Evolutionary conservation across 148 eudicot species (phyloP), one percentile per base, ranked within the genome.

Genomic region (Polygonum aviculare): DNA sequence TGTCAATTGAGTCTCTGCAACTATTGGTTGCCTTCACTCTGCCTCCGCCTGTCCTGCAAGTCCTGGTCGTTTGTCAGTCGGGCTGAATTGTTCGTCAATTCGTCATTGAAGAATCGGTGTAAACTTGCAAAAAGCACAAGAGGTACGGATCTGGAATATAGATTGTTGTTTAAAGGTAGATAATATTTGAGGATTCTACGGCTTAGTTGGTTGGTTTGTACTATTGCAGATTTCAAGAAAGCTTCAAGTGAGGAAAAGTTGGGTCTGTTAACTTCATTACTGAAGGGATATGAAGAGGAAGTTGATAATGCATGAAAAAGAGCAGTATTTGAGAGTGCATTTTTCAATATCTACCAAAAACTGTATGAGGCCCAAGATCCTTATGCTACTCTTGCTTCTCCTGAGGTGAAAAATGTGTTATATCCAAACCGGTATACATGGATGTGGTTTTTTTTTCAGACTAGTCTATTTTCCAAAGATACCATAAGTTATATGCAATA

Each of bases 281-380:
- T 95, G 19, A 95, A 90, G 83, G 96, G 96, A 73, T 95, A 90
- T 79, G 97, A 95, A 84, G 98, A 95, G 83, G 98, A 95, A 85
- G 97, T 95, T 82, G 98, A 95, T 80, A 95, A 95, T 59, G 90
- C 90, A 80, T 92, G 97, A 59, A 92, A 95, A 80, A 86, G 98
- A 79, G 98, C 97, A 3, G 92, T 92, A 77, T 92, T 90, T 59
- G 98, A 95, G 85, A 95, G 92, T 92, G 92, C 98, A 60, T 95
- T 95, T 74, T 97, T 95, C 69, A 95, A 89, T 81, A 89, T 95
- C 73, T 95, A 95, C 74, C 98, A 95, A 84, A 95, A 95, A 78
- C 94, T 95, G 71, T 95, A 95, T 31, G 98, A 95, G 87, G 98
- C 98, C 81, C 98, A 94, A 21, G 98, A 95, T 84, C 98, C 98